A percentile compares a stretch with the other conserved stretches of the same genome.
phyloP scores from a whole-genome alignment of 768 basidiomycete genomes.

The Clavaria fumosa region DNA sequence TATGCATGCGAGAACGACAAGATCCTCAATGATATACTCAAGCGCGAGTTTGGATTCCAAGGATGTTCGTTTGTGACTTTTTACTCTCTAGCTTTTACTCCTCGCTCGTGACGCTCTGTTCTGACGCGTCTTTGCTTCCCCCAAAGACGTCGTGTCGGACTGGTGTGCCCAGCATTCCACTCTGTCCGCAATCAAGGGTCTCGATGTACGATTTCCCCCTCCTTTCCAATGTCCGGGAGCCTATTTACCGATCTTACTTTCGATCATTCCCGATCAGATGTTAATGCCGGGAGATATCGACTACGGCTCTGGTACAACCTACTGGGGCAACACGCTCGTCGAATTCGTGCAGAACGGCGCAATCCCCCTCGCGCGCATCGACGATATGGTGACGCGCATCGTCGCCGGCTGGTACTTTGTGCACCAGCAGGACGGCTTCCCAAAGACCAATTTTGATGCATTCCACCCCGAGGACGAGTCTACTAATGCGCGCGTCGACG shows the following conservation, averaged over 20 bases:
- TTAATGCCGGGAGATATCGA: conserved; percentile 48
- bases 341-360: conserved; percentile 55
- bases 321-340: conserved; percentile 56
- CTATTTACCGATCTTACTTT: conserved; percentile 2
- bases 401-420: conserved; percentile 56
- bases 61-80: conserved; percentile 33
- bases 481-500: conserved; percentile 48
- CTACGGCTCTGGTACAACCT: conserved; percentile 34
- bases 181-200: conserved; percentile 39
- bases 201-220: conserved; percentile 42
- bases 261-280: conserved; percentile 28
- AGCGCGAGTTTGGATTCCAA: conserved; percentile 63
- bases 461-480: conserved; percentile 34
- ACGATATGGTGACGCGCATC: conserved; percentile 76
- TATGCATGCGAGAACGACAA: conserved; percentile 67
- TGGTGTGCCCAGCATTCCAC: conserved; percentile 56
- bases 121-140: too few species aligned
- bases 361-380: conserved; percentile 46
- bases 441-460: conserved; percentile 56
- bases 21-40: conserved; percentile 58
- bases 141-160: conserved; percentile 63
- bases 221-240: neutral
- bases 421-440: conserved; percentile 51
- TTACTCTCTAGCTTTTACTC: too few species aligned
- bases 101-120: too few species aligned